Evolutionary conservation across 2,329 filamentous ascomycete species (phyloP), one percentile per base, ranked within the genome.

Genomic region (Periconia macrospinosa): DNA sequence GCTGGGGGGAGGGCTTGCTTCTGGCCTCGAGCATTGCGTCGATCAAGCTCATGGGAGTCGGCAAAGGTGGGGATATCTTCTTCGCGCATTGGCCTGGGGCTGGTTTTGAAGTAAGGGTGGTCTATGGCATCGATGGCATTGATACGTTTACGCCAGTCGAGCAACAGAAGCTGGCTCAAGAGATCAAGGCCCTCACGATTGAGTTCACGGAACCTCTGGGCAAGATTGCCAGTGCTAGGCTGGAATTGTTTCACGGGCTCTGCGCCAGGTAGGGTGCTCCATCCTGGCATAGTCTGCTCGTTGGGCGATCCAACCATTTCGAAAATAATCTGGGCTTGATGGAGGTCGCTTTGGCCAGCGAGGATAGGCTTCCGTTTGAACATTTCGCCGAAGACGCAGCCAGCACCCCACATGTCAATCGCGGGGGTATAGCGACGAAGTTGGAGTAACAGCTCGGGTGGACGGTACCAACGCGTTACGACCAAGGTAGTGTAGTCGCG

Each of bases 301-400:
- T 83, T 96, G 0, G 94, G 94, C 0, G 91, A 89, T 14, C 94
- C 94, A 61, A 96, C 89, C 40, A 99, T 82, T 59, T 92, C 90
- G 76, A 96, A 99, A 54, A 99, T 97, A 45, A 96, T 86, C 13
- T 96, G 89, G 13, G 95, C 86, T 74, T 99, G 94, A 67, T 97
- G 88, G 7, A 85, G 77, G 68, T 99, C 94, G 64, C 89, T 95
- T 61, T 91, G 91, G 13, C 94, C 94, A 8, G 92, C 85, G 42
- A 99, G 81, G 49, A 99, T 97, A 0, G 94, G 94, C 72, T 93
- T 96, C 37, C 91, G 88, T 64, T 91, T 86, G 60, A 97, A 88
- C 93, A 99, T 99, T 72, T 99, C 94, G 48, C 92, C 94, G 75
- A 99, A 97, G 2, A 99, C 92, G 70, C 94, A 99, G n/a, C 93